These are phyloP conservation scores for Boletus mariae DNA, from an alignment of 1,284 basidiomycete species.

Conservation along the genomic window DNA sequence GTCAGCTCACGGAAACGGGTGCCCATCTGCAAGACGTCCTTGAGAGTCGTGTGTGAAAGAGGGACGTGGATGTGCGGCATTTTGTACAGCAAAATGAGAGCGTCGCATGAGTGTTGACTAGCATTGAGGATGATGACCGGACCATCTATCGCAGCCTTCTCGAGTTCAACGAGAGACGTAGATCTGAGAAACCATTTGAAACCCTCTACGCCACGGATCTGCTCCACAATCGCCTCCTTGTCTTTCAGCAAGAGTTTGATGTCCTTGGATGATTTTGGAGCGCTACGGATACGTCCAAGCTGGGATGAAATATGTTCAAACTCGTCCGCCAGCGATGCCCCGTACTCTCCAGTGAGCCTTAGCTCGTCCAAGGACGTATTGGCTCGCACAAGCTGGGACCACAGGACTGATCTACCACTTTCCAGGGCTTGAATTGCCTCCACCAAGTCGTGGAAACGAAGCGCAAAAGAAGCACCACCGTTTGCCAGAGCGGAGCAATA, in stretches of 20 bases:
- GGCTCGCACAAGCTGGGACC: constrained; percentile 25
- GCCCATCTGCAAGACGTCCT: constrained; percentile 15
- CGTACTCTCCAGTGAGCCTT: constrained; percentile 17
- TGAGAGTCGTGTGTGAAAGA: constrained; percentile 15
- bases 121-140: constrained; percentile 36
- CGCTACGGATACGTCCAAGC: constrained; percentile 16
- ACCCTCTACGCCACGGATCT: constrained; percentile 27
- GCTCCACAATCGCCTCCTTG: constrained; percentile 20
- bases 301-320: constrained; percentile 23
- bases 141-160: constrained; percentile 29
- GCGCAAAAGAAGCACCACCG: constrained; percentile 21
- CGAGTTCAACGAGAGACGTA: constrained; percentile 25
- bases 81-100: constrained; percentile 21
- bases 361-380: constrained; percentile 27
- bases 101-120: neutral
- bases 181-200: constrained; percentile 30
- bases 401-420: constrained; percentile 22
- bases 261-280: constrained; percentile 13
- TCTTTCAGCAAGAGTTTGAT: constrained; percentile 22
- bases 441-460: constrained; percentile 16
- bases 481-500: constrained; percentile 15
- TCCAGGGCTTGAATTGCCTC: constrained; percentile 28
- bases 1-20: constrained; percentile 17
- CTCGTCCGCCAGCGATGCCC: constrained; percentile 20
- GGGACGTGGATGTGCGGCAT: constrained; percentile 17